phyloP scores from a whole-genome alignment of 345 rosid genomes.

The Pseudoturritis turrita region DNA sequence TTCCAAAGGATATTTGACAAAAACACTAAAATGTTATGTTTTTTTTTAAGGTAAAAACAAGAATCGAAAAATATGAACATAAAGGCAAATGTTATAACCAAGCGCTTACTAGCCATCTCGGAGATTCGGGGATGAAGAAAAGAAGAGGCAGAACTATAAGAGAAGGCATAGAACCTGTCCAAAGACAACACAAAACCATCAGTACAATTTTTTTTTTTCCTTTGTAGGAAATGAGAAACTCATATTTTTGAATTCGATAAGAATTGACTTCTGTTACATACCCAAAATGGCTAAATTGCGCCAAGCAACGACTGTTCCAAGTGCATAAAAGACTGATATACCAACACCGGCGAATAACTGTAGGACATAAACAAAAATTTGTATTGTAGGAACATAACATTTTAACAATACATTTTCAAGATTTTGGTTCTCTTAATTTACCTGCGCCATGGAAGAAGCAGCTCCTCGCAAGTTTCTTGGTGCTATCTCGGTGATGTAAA shows the following conservation, averaged over 20 bases:
- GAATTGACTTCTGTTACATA: neutral
- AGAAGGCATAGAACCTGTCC: constrained; percentile 22
- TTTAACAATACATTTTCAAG: neutral
- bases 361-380: neutral
- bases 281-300: constrained; percentile 33
- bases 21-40: too few species aligned
- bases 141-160: constrained; percentile 28
- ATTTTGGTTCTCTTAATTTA: neutral
- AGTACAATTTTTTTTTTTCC: neutral
- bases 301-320: constrained; percentile 27
- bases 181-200: neutral
- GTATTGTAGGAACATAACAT: neutral
- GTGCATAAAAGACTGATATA: constrained; percentile 19
- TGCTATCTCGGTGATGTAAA: constrained; percentile 30
- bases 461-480: constrained; percentile 29
- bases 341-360: constrained; percentile 23
- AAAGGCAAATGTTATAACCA: neutral
- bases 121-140: constrained; percentile 34
- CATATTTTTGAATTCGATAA: neutral
- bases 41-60: too few species aligned
- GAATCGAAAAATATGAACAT: too few species aligned
- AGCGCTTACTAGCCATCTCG: constrained; percentile 32
- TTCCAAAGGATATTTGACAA: too few species aligned
- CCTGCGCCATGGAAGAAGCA: constrained; percentile 24
- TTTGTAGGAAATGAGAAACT: neutral